Percentiles rank a stretch among this genome's conserved stretches.
Evolutionary conservation across 1,284 basidiomycete genomes (phyloP).

Genomic region (Leucoagaricus sp.): DNA sequence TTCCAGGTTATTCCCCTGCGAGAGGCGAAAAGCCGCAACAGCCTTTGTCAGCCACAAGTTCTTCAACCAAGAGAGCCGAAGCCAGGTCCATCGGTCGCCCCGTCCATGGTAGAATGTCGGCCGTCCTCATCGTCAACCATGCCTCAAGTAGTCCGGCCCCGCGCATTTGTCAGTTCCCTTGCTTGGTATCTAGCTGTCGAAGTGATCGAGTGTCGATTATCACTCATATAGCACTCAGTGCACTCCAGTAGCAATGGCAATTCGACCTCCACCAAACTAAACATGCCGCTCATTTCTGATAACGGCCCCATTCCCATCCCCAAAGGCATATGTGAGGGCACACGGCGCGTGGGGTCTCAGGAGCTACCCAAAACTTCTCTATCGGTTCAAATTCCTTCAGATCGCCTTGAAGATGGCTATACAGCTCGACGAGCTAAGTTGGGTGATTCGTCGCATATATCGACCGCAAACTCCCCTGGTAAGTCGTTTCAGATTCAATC

Average conservation of each 20-base stretch:
- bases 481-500: background rate
- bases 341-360: too few relatives aligned
- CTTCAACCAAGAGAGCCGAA: background rate
- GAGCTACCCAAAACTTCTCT: too few relatives aligned
- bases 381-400: too few relatives aligned
- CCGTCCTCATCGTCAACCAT: background rate
- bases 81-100: background rate
- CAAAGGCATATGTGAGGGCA: too few relatives aligned
- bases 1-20: conserved; percentile 43
- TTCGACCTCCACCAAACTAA: too few relatives aligned
- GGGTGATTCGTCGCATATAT: background rate
- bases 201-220: too few relatives aligned
- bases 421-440: background rate
- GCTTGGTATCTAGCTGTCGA: too few relatives aligned
- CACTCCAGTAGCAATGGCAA: too few relatives aligned
- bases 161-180: background rate
- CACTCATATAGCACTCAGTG: too few relatives aligned
- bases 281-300: too few relatives aligned
- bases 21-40: conserved; percentile 24
- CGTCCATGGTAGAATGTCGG: background rate
- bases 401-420: too few relatives aligned
- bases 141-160: background rate
- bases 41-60: background rate
- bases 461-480: background rate
- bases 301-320: too few relatives aligned